Percentiles rank a stretch among this genome's conserved stretches.
Evolutionary conservation across 441 rosid species (phyloP).

Genomic region (Populus tomentosa): DNA sequence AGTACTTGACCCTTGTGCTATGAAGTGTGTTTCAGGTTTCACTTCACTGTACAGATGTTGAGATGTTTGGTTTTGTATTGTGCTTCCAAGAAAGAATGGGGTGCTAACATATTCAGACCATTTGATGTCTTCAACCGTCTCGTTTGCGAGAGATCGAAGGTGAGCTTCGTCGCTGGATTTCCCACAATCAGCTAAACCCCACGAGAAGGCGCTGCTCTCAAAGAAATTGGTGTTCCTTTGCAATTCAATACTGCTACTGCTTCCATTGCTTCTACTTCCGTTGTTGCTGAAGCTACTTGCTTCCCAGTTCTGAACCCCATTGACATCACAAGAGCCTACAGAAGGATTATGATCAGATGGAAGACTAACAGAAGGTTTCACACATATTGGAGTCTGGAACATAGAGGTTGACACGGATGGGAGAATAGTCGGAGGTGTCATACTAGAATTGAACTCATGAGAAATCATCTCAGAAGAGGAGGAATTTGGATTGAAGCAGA

Average conservation of each 20-base stretch:
- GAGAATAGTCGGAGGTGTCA: slow-evolving; percentile 16
- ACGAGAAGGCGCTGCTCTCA: slow-evolving; percentile 42
- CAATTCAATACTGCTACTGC: slow-evolving; percentile 29
- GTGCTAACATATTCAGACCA: slow-evolving; percentile 60
- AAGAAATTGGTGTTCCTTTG: slow-evolving; percentile 35
- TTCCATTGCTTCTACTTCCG: slow-evolving; percentile 24
- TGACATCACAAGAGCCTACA: slow-evolving; percentile 25
- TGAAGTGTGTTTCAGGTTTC: slow-evolving; percentile 43
- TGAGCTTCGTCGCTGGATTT: slow-evolving; percentile 27
- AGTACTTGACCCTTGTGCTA: slow-evolving; percentile 29
- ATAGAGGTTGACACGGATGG: slow-evolving; percentile 28
- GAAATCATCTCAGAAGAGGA: slow-evolving; percentile 27
- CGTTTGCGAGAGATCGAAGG: slow-evolving; percentile 24
- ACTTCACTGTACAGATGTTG: slow-evolving; percentile 33
- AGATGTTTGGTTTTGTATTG: slow-evolving; percentile 40
- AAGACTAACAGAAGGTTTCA: slow-evolving; percentile 50
- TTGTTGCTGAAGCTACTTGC: slow-evolving; percentile 24
- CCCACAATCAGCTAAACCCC: slow-evolving; percentile 40
- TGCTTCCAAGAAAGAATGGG: slow-evolving; percentile 44
- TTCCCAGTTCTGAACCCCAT: slow-evolving; percentile 43
- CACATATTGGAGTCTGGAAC: slow-evolving; percentile 37
- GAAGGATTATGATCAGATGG: slow-evolving; percentile 32
- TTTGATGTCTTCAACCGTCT: slow-evolving; percentile 41
- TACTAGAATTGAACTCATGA: slow-evolving; percentile 26
- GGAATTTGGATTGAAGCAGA: slow-evolving; percentile 40